These are phyloP conservation scores for Saccharomycopsis crataegensis DNA, from an alignment of 1,139 yeast genomes.

Conservation along the genomic window DNA sequence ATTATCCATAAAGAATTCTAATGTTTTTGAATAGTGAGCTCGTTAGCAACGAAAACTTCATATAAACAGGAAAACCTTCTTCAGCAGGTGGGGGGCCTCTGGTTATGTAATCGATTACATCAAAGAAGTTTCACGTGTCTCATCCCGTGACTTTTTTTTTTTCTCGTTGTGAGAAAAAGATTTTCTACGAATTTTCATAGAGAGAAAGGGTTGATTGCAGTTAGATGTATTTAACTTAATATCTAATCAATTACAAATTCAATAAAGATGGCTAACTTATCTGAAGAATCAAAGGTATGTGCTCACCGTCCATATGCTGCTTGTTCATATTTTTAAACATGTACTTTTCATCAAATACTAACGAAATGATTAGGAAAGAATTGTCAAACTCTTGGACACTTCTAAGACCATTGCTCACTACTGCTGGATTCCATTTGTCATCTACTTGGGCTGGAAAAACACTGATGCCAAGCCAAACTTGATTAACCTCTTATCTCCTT, in stretches of 20 bases:
- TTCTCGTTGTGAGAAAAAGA: too few species aligned
- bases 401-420: slow-evolving; percentile 87
- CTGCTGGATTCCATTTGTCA: slow-evolving; percentile 93
- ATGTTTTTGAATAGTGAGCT: too few species aligned
- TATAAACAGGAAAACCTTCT: too few species aligned
- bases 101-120: too few species aligned
- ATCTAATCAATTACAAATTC: neutral
- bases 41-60: too few species aligned
- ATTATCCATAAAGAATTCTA: too few species aligned
- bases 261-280: slow-evolving; percentile 16
- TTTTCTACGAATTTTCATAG: too few species aligned
- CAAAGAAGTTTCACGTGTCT: too few species aligned
- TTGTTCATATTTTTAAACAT: neutral
- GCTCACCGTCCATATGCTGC: neutral
- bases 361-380: slow-evolving; percentile 57
- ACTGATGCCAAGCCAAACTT: slow-evolving; percentile 80
- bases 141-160: too few species aligned
- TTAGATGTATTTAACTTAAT: too few species aligned
- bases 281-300: slow-evolving; percentile 19
- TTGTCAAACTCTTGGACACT: slow-evolving; percentile 71
- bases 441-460: slow-evolving; percentile 89
- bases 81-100: too few species aligned
- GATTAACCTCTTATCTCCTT: slow-evolving; percentile 45
- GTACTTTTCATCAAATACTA: neutral
- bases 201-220: too few species aligned